A percentile compares a stretch with the other conserved stretches of the same genome.
phyloP scores from a whole-genome alignment of 306 rosid genomes.

The Luffa aegyptiaca region DNA sequence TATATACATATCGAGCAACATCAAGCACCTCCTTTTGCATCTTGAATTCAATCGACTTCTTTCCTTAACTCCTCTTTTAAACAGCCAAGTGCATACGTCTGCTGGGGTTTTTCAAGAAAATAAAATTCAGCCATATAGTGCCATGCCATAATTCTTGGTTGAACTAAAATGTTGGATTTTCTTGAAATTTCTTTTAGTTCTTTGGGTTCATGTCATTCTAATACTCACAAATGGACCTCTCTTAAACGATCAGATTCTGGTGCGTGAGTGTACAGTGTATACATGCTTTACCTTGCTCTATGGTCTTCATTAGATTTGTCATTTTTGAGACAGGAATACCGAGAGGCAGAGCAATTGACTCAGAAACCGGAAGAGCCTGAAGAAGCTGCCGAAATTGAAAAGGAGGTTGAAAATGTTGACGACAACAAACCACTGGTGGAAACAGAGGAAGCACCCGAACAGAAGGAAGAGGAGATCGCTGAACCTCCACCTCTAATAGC shows the following conservation, averaged over 20 bases:
- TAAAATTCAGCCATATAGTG: background rate
- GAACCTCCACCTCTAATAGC: slow-evolving; percentile 62
- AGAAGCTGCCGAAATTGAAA: slow-evolving; percentile 31
- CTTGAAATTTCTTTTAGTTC: background rate
- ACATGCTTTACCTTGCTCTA: background rate
- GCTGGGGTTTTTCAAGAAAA: background rate
- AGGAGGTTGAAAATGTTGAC: slow-evolving; percentile 29
- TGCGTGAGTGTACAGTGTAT: background rate
- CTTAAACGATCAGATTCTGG: background rate
- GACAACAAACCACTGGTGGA: slow-evolving; percentile 18
- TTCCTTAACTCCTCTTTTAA: background rate
- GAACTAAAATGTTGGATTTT: background rate
- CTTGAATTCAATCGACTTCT: background rate
- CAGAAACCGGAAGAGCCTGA: slow-evolving; percentile 32
- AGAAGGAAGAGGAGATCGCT: slow-evolving; percentile 31
- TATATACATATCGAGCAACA: background rate
- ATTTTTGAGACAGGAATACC: slow-evolving; percentile 40
- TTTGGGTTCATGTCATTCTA: background rate
- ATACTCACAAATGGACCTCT: background rate
- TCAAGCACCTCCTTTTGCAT: background rate
- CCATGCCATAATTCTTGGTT: background rate
- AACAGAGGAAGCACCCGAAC: slow-evolving; percentile 30
- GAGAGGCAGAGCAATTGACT: slow-evolving; percentile 24
- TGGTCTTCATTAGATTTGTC: slow-evolving; percentile 4
- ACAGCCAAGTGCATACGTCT: background rate